A percentile compares a stretch with the other conserved stretches of the same genome.
Conservation (phyloP, 2,329 filamentous ascomycete genomes). For the Helotiales sp. region DNA sequence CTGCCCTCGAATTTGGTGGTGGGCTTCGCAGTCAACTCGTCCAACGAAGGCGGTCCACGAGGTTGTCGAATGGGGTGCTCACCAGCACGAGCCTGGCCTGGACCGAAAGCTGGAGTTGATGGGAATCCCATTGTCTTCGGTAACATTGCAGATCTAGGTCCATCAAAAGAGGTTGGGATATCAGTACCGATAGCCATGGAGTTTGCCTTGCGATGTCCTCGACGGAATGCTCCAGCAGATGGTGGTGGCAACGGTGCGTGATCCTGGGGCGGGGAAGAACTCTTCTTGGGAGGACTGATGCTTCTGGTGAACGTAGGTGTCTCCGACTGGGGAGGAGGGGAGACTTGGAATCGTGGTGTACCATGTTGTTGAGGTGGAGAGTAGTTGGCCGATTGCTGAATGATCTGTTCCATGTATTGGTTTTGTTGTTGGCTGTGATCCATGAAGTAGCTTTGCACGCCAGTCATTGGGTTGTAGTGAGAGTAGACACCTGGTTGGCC, state of each 20-base stretch:
- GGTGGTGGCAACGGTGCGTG: constrained; percentile 80
- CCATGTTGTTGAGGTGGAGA: constrained; percentile 58
- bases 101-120: constrained; percentile 85
- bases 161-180: constrained; percentile 35
- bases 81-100: constrained; percentile 88
- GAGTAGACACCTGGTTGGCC: constrained; percentile 78
- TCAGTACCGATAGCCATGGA: constrained; percentile 58
- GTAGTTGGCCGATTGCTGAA: constrained; percentile 45
- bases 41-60: constrained; percentile 86
- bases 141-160: constrained; percentile 62
- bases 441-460: constrained; percentile 78
- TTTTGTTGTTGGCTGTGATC: constrained; percentile 52
- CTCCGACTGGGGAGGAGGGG: constrained; percentile 71
- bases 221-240: constrained; percentile 89
- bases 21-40: constrained; percentile 87
- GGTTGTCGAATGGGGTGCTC: constrained; percentile 95
- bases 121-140: constrained; percentile 84
- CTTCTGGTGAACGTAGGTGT: constrained; percentile 61
- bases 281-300: constrained; percentile 68
- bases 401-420: constrained; percentile 46
- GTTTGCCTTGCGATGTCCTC: constrained; percentile 87
- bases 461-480: constrained; percentile 84
- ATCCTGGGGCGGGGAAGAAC: constrained; percentile 71
- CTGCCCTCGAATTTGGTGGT: constrained; percentile 94
- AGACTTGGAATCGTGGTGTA: constrained; percentile 79